Evolutionary conservation across 2,329 filamentous ascomycete genomes (phyloP), one percentile per base, ranked within the genome.

Genomic region (Madurella fahalii): DNA sequence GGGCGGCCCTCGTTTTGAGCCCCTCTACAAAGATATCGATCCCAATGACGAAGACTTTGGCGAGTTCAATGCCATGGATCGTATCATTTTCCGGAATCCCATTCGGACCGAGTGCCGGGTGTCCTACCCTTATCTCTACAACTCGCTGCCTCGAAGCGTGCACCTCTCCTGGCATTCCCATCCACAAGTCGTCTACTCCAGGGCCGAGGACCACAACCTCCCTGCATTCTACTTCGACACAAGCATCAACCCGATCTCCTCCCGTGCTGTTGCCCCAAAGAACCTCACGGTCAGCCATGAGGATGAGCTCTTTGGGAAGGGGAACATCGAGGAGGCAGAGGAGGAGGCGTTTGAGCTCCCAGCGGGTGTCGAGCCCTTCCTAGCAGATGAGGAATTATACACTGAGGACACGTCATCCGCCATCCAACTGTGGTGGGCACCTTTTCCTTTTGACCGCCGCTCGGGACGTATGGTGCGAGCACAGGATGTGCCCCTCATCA

Each of bases 11-110:
- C 86, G 94, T 31, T 99, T 99, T 61, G 94, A 99, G 72, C 94
- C 94, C 20, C 72, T 99, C 17, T 99, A 96, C 78, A 99, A 99
- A 74, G 94, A 99, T 65, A 92, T 99, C 58, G 92, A 99, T 70
- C 94, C 94, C 2, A 99, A 99, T 65, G 93, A 97, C 63, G 94
- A 99, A 71, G 94, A 99, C 68, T 99, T 99, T 72, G 94, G 94
- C 72, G 94, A 99, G 72, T 99, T 99, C 79, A 99, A 99, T 68
- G 94, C 94, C 34, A 99, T 99, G 65, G 94, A 99, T 67, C 90
- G 95, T 63, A 99, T 99, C 72, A 99, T 99, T 63, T 99, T 99
- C 80, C 88, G 94, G 61, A 87, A 89, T 45, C 92, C 93, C 0
- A 95, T 97, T 61, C 85, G 93, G 63, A 99, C 93, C 9, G 94